These are phyloP conservation scores for Coriaria nepalensis DNA, from an alignment of 306 rosid genomes.

Conservation along the genomic window DNA sequence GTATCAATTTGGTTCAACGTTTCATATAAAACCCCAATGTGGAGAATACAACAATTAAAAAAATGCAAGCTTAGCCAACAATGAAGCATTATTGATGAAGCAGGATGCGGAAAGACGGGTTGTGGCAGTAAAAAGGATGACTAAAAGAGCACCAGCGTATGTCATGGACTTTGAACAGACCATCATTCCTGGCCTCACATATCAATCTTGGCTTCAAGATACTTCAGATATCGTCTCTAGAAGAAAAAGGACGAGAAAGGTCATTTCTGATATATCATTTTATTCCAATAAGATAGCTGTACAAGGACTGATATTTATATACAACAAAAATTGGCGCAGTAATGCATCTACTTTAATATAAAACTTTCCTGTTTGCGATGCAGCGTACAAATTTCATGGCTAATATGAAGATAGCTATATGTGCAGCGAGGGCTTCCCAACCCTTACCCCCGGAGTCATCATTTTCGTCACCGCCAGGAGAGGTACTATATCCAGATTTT, in stretches of 20 bases:
- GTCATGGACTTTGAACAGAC: slow-evolving; percentile 65
- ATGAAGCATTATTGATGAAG: slow-evolving; percentile 16
- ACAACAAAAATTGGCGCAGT: slow-evolving; percentile 9
- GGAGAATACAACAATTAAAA: background rate
- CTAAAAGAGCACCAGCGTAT: slow-evolving; percentile 19
- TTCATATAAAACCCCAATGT: no score
- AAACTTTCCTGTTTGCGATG: slow-evolving; percentile 5
- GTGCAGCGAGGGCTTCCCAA: slow-evolving; percentile 37
- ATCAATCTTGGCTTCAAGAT: slow-evolving; percentile 72
- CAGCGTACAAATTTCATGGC: slow-evolving; percentile 32
- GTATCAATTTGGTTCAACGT: slow-evolving; percentile 14
- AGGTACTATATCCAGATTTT: slow-evolving; percentile 24
- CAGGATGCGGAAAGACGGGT: slow-evolving; percentile 30
- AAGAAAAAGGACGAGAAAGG: slow-evolving; percentile 61
- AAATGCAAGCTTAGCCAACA: slow-evolving; percentile 8
- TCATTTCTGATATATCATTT: slow-evolving; percentile 8
- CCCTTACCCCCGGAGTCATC: slow-evolving; percentile 47
- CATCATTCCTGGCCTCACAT: slow-evolving; percentile 49
- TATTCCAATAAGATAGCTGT: no score
- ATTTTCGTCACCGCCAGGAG: slow-evolving; percentile 27
- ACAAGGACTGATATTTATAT: slow-evolving; percentile 6
- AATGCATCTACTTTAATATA: background rate
- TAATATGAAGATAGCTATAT: slow-evolving; percentile 32
- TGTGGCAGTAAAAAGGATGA: slow-evolving; percentile 31
- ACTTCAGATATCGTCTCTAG: slow-evolving; percentile 44